Conservation (phyloP, 2,329 filamentous ascomycete genomes). For the Pestalotiopsis sp. region DNA sequence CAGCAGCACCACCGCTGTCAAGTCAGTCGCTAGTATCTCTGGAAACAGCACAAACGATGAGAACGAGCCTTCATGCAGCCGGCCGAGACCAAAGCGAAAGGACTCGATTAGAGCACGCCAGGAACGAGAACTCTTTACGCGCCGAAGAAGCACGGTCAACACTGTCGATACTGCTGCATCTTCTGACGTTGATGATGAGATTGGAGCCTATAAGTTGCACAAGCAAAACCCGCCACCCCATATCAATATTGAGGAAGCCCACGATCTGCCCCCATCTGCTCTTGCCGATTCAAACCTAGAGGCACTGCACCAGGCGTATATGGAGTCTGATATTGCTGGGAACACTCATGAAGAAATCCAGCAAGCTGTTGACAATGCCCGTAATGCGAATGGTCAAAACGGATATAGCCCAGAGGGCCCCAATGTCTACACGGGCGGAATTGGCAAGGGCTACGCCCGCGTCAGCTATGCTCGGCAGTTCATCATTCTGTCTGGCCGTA, state of each 20-base stretch:
- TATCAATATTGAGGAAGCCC: slow-evolving; percentile 67
- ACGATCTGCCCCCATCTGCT: slow-evolving; percentile 60
- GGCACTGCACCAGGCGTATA: slow-evolving; percentile 73
- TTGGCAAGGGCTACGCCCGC: slow-evolving; percentile 80
- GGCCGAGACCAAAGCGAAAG: slow-evolving; percentile 69
- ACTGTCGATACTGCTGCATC: slow-evolving; percentile 61
- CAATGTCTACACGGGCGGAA: slow-evolving; percentile 54
- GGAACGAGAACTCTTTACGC: slow-evolving; percentile 86
- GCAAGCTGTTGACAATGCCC: slow-evolving; percentile 63
- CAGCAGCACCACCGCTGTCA: slow-evolving; percentile 84
- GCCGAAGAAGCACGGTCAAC: slow-evolving; percentile 60
- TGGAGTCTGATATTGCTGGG: slow-evolving; percentile 73
- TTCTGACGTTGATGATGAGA: slow-evolving; percentile 55
- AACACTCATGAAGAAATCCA: slow-evolving; percentile 77
- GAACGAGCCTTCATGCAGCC: slow-evolving; percentile 60
- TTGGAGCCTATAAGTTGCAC: slow-evolving; percentile 52
- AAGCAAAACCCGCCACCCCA: slow-evolving; percentile 54
- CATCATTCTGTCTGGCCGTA: slow-evolving; percentile 82
- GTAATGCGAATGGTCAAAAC: slow-evolving; percentile 66
- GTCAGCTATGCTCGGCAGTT: slow-evolving; percentile 82
- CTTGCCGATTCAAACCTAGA: slow-evolving; percentile 76
- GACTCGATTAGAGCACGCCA: slow-evolving; percentile 84
- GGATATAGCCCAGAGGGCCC: slow-evolving; percentile 45
- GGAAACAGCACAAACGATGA: slow-evolving; percentile 73
- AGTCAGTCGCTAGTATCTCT: slow-evolving; percentile 84